phyloP scores from a whole-genome alignment of 192 early-diverging fungal species.

The Coemansia sp. region DNA sequence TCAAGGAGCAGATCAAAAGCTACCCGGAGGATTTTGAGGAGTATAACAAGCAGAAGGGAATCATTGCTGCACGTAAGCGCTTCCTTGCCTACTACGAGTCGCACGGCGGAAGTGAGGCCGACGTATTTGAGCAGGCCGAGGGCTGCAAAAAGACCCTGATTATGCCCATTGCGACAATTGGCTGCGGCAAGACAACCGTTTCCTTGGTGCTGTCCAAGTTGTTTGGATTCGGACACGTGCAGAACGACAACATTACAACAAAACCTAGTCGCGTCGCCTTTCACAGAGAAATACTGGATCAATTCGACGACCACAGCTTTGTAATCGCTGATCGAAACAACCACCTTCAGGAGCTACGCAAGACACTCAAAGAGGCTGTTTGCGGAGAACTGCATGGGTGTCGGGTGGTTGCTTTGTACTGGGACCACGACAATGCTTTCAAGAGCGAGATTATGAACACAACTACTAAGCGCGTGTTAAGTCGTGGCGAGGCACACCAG shows the following conservation, averaged over 20 bases:
- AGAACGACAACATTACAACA: conserved; percentile 74
- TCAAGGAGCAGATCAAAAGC: conserved; percentile 56
- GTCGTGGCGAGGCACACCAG: conserved; percentile 81
- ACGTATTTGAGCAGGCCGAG: conserved; percentile 14
- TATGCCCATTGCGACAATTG: conserved; percentile 78
- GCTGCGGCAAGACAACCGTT: conserved; percentile 72
- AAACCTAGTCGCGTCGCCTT: conserved; percentile 60
- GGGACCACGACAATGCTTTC: conserved; percentile 61
- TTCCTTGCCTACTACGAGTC: conserved; percentile 67
- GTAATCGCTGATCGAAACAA: conserved; percentile 85
- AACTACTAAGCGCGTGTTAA: conserved; percentile 57
- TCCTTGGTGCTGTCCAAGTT: conserved; percentile 57
- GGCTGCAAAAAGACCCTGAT: conserved; percentile 41
- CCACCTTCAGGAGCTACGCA: conserved; percentile 60
- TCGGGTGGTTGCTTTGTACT: conserved; percentile 72
- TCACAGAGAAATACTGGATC: conserved; percentile 56
- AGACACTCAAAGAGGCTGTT: conserved; percentile 55
- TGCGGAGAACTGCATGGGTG: conserved; percentile 59
- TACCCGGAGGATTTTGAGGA: conserved; percentile 67
- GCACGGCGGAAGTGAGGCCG: conserved; percentile 25
- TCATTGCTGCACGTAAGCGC: conserved; percentile 74
- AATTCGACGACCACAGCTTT: conserved; percentile 57
- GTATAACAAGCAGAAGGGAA: conserved; percentile 73
- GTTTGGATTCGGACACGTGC: conserved; percentile 74
- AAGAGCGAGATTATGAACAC: conserved; percentile 55